Evolutionary conservation across 495 filamentous ascomycete genomes (phyloP), one percentile per base, ranked within the genome.

Genomic region (Chlorociboria aeruginascens): DNA sequence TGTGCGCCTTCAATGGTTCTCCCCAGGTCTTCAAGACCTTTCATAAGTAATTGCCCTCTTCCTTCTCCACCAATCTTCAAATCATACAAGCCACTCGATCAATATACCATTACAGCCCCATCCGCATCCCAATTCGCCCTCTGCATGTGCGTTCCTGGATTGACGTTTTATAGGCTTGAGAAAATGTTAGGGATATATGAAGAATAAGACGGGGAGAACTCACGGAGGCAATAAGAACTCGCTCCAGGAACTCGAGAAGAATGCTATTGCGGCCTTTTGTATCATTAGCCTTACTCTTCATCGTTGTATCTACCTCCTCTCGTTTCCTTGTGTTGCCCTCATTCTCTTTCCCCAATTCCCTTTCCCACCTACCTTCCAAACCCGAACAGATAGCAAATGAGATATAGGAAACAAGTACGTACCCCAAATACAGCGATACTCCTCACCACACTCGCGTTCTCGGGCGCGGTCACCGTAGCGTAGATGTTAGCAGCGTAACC

Each of bases 181-280:
- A 25, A 25, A 25, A 25, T 25, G 20, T 25, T 25, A 25, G 4
- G 20, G 20, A 25, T 25, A 4, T 25, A 25, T 25, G 20, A 25
- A 25, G 20, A 17, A 64, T 66, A 1, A 60, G 67, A 33, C 46
- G 50, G 50, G 30, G 11, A 12, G n/a, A 34, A 71, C 76, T 73
- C 66, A 88, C 78, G 80, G 78, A 57, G 83, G 82, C 46, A 86
- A 71, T 48, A 88, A 69, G 59, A 82, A 70, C 67, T 86, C 83
- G 72, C 74, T 73, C 74, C 81, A 82, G 58, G 76, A 78, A 68
- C 79, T 83, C 59, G 80, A 72, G 53, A 88, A 69, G 69, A 88
- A 84, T 41, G 82, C 78, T 40, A 88, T 73, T 50, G 81, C 81
- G 54, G 72, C 78, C 83, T 87, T 55, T 12, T 59, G 37, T 33